Evolutionary conservation across 306 rosid genomes (phyloP).

Genomic region (Gynostemma pentaphyllum): DNA sequence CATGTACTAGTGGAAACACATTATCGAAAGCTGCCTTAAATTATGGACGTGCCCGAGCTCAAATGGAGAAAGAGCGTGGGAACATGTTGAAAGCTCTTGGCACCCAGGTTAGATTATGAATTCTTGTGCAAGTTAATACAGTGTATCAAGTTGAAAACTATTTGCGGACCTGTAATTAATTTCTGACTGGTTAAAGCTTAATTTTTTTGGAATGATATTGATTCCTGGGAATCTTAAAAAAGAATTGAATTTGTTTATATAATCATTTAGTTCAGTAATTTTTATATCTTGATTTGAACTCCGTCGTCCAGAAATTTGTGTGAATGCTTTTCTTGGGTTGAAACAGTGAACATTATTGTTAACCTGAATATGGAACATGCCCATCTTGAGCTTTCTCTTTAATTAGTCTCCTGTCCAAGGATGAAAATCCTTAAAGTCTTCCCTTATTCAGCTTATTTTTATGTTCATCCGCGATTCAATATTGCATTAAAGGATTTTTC

Average conservation of each 20-base stretch:
- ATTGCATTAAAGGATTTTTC: no score
- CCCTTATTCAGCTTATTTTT: neutral
- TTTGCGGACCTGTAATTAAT: no score
- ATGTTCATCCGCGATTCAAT: no score
- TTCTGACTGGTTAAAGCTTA: neutral
- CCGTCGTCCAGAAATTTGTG: neutral
- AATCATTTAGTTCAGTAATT: neutral
- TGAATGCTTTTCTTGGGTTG: neutral
- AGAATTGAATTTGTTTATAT: neutral
- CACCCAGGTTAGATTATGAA: constrained; percentile 53
- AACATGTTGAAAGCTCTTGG: constrained; percentile 83
- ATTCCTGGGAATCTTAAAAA: no score
- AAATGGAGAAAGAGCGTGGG: constrained; percentile 95
- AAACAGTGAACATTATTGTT: neutral
- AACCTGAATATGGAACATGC: neutral
- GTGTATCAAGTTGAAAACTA: neutral
- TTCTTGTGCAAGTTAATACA: neutral
- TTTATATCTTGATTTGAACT: neutral
- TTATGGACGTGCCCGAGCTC: constrained; percentile 78
- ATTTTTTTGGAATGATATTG: no score
- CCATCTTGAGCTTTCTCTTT: neutral
- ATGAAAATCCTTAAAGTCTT: no score
- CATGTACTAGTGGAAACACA: constrained; percentile 88
- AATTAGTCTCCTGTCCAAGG: neutral
- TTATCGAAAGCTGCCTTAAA: constrained; percentile 69